A percentile compares a stretch with the other conserved stretches of the same genome.
phyloP scores from a whole-genome alignment of 208 protist species.

The Wallacemonas sp. region DNA sequence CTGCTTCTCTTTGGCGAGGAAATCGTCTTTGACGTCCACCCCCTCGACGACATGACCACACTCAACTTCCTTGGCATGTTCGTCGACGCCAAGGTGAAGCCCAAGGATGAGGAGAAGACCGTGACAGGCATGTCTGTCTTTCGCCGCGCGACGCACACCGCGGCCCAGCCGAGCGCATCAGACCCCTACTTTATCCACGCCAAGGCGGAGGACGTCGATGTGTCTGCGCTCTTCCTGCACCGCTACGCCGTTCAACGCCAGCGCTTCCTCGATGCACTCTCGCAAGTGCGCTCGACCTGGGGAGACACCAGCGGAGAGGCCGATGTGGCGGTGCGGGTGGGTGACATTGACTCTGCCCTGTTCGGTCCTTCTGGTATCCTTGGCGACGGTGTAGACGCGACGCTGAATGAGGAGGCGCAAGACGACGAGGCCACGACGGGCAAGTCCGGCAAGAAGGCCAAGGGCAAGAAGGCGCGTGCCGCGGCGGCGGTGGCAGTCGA shows the following conservation, averaged over 20 bases:
- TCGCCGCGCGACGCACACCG: constrained; percentile 56
- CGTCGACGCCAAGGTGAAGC: constrained; percentile 71
- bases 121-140: constrained; percentile 73
- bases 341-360: constrained; percentile 66
- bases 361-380: constrained; percentile 78
- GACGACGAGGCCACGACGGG: background rate
- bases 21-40: constrained; percentile 87
- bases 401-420: background rate
- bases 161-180: constrained; percentile 78
- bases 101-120: constrained; percentile 37
- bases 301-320: constrained; percentile 79
- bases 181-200: constrained; percentile 89
- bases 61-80: constrained; percentile 90
- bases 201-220: constrained; percentile 81
- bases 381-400: constrained; percentile 9
- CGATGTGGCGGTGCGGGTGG: constrained; percentile 71
- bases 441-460: constrained; percentile 17
- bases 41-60: constrained; percentile 89
- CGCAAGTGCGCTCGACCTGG: constrained; percentile 84
- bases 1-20: constrained; percentile 86
- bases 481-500: background rate
- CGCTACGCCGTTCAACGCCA: constrained; percentile 90
- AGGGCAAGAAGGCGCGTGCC: constrained; percentile 25
- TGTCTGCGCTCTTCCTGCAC: constrained; percentile 84
- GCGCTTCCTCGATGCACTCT: constrained; percentile 81